Percentiles rank a stretch among this genome's conserved stretches.
Evolutionary conservation across 164 flowering plant genomes (phyloP).

Genomic region (Cinnamomum chago): DNA sequence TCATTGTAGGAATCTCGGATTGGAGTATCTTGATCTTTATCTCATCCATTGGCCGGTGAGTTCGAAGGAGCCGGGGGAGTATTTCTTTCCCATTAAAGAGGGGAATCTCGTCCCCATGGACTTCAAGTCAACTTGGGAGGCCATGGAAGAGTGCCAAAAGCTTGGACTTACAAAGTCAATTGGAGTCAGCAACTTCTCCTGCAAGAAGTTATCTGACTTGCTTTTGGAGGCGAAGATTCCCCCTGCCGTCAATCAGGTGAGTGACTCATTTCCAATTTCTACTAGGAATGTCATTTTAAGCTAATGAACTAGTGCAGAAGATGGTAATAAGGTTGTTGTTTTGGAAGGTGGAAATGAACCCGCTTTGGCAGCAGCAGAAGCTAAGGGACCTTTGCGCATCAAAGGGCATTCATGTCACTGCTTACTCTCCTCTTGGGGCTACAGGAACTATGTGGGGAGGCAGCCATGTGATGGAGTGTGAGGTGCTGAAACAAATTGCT

Average conservation of each 20-base stretch:
- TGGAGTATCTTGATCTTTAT: constrained; percentile 15
- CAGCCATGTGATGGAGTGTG: constrained; percentile 15
- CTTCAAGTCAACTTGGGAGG: constrained; percentile 22
- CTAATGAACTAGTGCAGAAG: not conserved
- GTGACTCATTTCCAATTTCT: not conserved
- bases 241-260: constrained; percentile 35
- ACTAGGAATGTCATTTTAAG: not conserved
- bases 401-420: constrained; percentile 23
- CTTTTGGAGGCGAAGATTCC: constrained; percentile 23
- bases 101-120: constrained; percentile 23
- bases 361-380: constrained; percentile 26
- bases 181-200: constrained; percentile 35
- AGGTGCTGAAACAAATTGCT: constrained; percentile 28
- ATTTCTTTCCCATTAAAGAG: not conserved
- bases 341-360: constrained; percentile 33
- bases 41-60: constrained; percentile 13
- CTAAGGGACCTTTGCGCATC: constrained; percentile 23
- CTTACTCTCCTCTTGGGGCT: constrained; percentile 30
- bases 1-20: constrained; percentile 9
- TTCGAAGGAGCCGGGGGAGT: constrained; percentile 1
- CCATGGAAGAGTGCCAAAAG: constrained; percentile 26
- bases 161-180: constrained; percentile 26
- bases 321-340: not conserved
- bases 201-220: constrained; percentile 19
- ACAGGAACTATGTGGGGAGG: constrained; percentile 23